These are phyloP conservation scores for Globisporangium okanoganense DNA, from an alignment of 352 stramenopile genomes.

Conservation along the genomic window DNA sequence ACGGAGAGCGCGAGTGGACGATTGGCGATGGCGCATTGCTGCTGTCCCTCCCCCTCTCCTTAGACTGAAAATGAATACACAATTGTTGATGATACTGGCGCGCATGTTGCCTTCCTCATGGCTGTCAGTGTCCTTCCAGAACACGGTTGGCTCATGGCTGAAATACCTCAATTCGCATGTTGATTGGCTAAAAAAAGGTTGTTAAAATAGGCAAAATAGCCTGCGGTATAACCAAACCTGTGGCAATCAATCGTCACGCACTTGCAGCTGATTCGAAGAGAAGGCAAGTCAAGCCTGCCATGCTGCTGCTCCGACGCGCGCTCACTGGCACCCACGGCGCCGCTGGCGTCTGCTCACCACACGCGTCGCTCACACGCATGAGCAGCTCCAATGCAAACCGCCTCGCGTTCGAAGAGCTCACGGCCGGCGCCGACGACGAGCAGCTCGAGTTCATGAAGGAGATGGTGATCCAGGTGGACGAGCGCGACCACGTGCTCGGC, in stretches of 20 bases:
- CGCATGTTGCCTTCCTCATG: neutral
- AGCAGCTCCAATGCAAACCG: conserved; percentile 18
- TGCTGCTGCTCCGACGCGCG: conserved; percentile 13
- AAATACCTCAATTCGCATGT: neutral
- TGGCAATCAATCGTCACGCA: neutral
- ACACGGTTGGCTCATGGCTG: neutral
- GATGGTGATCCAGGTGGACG: conserved; percentile 86
- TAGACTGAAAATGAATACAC: conserved; percentile 1
- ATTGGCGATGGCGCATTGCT: neutral
- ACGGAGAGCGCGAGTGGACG: neutral
- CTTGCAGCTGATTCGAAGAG: neutral
- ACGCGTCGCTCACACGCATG: conserved; percentile 8
- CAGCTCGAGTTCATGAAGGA: conserved; percentile 91
- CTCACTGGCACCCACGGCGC: neutral
- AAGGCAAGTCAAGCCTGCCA: neutral
- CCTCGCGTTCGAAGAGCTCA: conserved; percentile 59
- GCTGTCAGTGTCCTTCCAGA: conserved; percentile 10
- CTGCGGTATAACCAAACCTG: neutral
- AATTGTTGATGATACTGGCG: neutral
- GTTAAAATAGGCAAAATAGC: too few relatives aligned
- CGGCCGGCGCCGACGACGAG: conserved; percentile 58
- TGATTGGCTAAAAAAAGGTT: neutral
- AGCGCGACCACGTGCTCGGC: conserved; percentile 74
- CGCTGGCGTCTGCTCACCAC: conserved; percentile 12
- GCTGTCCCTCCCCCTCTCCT: neutral